Evolutionary conservation across 2,329 filamentous ascomycete species (phyloP).

Genomic region (Dactylellina leptospora): DNA sequence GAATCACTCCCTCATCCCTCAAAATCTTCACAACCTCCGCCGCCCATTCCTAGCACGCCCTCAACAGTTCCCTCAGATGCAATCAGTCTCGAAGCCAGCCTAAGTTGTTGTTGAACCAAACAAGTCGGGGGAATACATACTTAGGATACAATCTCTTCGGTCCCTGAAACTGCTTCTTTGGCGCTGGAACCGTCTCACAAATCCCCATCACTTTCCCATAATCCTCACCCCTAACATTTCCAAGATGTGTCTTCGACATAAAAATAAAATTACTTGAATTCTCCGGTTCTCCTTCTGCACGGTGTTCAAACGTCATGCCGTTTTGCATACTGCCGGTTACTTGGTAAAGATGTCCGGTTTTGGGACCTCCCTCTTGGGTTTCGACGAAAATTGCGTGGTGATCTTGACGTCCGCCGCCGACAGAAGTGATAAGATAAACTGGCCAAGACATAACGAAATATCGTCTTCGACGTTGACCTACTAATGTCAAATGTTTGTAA

Average conservation of each 20-base stretch:
- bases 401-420: conserved; percentile 5
- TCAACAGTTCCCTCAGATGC: neutral
- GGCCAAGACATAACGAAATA: neutral
- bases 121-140: no score
- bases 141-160: conserved; percentile 7
- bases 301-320: conserved; percentile 8
- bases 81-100: no score
- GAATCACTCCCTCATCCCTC: neutral
- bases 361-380: neutral
- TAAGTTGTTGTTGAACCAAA: no score
- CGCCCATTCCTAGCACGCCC: neutral
- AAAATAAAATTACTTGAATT: neutral
- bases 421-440: conserved; percentile 2
- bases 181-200: neutral
- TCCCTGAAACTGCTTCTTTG: conserved; percentile 6
- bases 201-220: neutral
- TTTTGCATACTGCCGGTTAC: conserved; percentile 13
- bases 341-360: conserved; percentile 1
- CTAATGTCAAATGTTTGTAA: neutral
- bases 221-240: neutral
- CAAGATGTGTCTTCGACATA: neutral
- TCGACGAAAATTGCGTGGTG: conserved; percentile 7
- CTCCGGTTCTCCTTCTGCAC: neutral
- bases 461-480: neutral
- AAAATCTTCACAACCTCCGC: neutral